Percentiles rank a stretch among this genome's conserved stretches.
Conservation (phyloP, 257 asterid genomes). For the Solanum bulbocastanum region DNA sequence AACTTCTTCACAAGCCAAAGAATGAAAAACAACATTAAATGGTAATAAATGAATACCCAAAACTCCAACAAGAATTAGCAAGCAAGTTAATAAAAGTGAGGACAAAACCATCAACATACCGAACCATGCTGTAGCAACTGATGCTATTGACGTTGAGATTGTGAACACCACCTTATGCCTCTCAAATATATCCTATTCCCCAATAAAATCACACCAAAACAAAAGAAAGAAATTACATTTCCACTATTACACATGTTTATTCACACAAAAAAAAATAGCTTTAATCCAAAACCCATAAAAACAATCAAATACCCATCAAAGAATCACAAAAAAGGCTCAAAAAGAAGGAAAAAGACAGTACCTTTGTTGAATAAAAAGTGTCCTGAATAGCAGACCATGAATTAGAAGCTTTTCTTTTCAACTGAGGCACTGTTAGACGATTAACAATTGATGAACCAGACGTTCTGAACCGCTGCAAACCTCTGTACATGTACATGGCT, state of each 20-base stretch:
- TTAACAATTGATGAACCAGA: constrained; percentile 32
- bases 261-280: not conserved
- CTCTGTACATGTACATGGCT: constrained; percentile 15
- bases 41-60: not conserved
- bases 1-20: not conserved
- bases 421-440: constrained; percentile 21
- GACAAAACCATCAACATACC: constrained; percentile 26
- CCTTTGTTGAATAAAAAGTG: constrained; percentile 62
- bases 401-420: constrained; percentile 45
- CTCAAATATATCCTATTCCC: constrained; percentile 70
- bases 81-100: not conserved
- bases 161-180: constrained; percentile 84
- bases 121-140: constrained; percentile 76
- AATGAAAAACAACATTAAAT: not conserved
- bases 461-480: constrained; percentile 52
- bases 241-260: not conserved
- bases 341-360: not conserved
- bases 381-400: constrained; percentile 61
- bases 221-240: not conserved
- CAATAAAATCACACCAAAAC: not conserved
- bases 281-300: not conserved
- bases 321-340: not conserved
- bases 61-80: not conserved
- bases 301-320: not conserved
- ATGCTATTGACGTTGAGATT: constrained; percentile 72